A percentile compares a stretch with the other conserved stretches of the same genome.
These are phyloP conservation scores for Aspergillus sclerotiicarbonarius DNA, from an alignment of 495 filamentous ascomycete species.

Conservation along the genomic window DNA sequence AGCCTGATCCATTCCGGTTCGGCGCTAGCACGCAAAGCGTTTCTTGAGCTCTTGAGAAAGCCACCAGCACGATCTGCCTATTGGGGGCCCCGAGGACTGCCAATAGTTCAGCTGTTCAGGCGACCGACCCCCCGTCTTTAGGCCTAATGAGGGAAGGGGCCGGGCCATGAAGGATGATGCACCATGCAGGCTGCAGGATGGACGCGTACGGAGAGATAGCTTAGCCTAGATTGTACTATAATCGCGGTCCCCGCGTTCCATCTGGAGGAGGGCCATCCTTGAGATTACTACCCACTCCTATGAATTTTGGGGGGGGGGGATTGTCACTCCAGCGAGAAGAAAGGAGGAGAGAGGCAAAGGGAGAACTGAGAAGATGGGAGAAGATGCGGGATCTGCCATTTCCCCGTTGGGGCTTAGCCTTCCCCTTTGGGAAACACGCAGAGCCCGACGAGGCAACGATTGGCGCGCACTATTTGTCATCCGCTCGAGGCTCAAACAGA, in stretches of 20 bases:
- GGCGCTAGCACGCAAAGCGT: slow-evolving; percentile 10
- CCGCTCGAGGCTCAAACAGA: slow-evolving; percentile 14
- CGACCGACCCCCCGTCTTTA: slow-evolving; percentile 11
- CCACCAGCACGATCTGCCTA: slow-evolving; percentile 26
- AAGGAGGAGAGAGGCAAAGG: not conserved
- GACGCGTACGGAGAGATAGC: slow-evolving; percentile 14
- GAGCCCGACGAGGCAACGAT: slow-evolving; percentile 12
- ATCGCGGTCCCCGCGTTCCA: slow-evolving; percentile 13
- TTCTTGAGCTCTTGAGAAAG: no score
- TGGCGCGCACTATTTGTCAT: slow-evolving; percentile 13
- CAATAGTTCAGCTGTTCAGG: slow-evolving; percentile 29
- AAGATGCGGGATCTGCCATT: slow-evolving; percentile 3
- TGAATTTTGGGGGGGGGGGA: not conserved
- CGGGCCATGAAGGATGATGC: slow-evolving; percentile 1
- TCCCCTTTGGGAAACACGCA: slow-evolving; percentile 13
- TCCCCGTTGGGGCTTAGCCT: slow-evolving; percentile 8
- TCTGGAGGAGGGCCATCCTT: not conserved
- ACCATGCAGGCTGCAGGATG: slow-evolving; percentile 15
- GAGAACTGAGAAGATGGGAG: not conserved
- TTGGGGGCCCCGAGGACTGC: slow-evolving; percentile 18
- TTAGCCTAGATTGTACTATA: not conserved
- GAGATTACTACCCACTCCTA: no score
- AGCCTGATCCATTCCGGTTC: not conserved
- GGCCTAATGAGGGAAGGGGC: slow-evolving; percentile 13
- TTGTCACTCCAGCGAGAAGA: not conserved